phyloP scores from a whole-genome alignment of 106 monocot species.

The Dioscorea alata region DNA sequence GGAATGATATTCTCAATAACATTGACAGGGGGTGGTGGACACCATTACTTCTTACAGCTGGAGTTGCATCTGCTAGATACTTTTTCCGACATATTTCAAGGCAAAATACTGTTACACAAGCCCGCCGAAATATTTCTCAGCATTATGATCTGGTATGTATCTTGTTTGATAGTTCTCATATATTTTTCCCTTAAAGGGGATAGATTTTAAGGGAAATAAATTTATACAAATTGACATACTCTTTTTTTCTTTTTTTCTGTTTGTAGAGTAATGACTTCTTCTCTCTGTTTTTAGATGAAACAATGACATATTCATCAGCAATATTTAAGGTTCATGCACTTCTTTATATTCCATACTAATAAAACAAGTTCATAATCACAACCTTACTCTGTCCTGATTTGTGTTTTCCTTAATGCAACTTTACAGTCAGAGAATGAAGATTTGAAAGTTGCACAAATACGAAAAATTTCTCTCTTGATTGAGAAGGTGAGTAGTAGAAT shows the following conservation, averaged over 20 bases:
- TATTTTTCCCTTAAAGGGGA: too few species aligned
- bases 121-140: conserved; percentile 83
- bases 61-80: conserved; percentile 64
- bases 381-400: not conserved
- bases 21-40: conserved; percentile 88
- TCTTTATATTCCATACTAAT: not conserved
- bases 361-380: not conserved
- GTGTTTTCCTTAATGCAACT: not conserved
- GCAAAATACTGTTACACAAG: conserved; percentile 70
- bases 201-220: too few species aligned
- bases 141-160: conserved; percentile 91
- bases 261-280: conserved; percentile 92
- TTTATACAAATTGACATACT: too few species aligned
- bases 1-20: not conserved
- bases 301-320: conserved; percentile 97
- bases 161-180: not conserved
- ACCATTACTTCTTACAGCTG: conserved; percentile 76
- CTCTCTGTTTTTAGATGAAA: conserved; percentile 85
- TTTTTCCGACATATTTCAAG: conserved; percentile 72
- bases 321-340: conserved; percentile 58
- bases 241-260: not conserved
- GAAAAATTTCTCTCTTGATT: conserved; percentile 75
- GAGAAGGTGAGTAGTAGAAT: conserved; percentile 50
- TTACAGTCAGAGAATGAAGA: conserved; percentile 70
- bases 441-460: conserved; percentile 69